Evolutionary conservation across 2,329 filamentous ascomycete species (phyloP).

Genomic region (Didymella keratinophila): DNA sequence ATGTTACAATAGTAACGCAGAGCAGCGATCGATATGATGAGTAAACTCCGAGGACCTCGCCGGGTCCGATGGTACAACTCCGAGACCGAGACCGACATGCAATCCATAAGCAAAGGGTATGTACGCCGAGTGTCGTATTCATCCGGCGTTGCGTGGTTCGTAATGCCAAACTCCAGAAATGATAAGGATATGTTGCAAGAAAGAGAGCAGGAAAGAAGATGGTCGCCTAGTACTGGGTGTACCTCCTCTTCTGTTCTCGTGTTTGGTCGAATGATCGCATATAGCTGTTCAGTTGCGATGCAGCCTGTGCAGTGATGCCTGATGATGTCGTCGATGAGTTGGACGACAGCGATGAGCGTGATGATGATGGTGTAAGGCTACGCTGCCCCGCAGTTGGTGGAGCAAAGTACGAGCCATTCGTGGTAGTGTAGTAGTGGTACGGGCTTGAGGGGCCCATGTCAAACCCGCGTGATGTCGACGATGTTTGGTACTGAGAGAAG

Average conservation of each 20-base stretch:
- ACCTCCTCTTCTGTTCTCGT: conserved; percentile 62
- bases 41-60: conserved; percentile 16
- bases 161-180: conserved; percentile 30
- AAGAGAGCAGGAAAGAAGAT: conserved; percentile 3
- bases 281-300: conserved; percentile 83
- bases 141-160: conserved; percentile 26
- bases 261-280: conserved; percentile 88
- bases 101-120: conserved; percentile 32
- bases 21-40: conserved; percentile 21
- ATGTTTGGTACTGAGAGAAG: conserved; percentile 70
- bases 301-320: conserved; percentile 76
- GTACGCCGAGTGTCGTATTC: conserved; percentile 21
- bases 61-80: conserved; percentile 17
- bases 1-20: conserved; percentile 35
- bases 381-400: conserved; percentile 42
- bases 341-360: conserved; percentile 84
- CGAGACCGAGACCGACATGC: conserved; percentile 27
- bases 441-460: conserved; percentile 57
- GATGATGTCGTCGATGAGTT: conserved; percentile 62
- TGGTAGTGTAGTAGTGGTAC: conserved; percentile 47
- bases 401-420: conserved; percentile 51
- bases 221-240: conserved; percentile 41
- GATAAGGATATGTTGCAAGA: conserved; percentile 19
- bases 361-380: conserved; percentile 69
- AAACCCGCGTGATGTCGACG: conserved; percentile 55